phyloP scores from a whole-genome alignment of 1,139 yeast genomes.

The Sugiyamaella neomexicana region DNA sequence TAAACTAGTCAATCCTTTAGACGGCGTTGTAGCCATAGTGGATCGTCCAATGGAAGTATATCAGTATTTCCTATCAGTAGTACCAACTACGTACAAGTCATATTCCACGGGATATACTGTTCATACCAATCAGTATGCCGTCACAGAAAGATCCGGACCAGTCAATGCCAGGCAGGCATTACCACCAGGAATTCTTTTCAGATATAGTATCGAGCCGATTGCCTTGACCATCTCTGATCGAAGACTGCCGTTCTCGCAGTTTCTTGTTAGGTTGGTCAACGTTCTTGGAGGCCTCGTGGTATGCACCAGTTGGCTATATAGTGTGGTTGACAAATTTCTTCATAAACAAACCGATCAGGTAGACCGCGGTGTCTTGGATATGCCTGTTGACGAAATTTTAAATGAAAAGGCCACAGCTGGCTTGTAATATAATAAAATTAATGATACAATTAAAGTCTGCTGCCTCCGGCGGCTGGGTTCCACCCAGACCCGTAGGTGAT shows the following conservation, averaged over 20 bases:
- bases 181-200: conserved; percentile 77
- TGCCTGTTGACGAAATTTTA: conserved; percentile 16
- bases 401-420: conserved; percentile 8
- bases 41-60: conserved; percentile 39
- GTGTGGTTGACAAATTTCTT: conserved; percentile 24
- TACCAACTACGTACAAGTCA: conserved; percentile 72
- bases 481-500: neutral
- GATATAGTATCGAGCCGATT: conserved; percentile 87
- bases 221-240: conserved; percentile 66
- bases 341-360: conserved; percentile 7
- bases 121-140: conserved; percentile 84
- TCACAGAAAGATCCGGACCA: conserved; percentile 52
- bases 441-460: neutral
- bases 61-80: conserved; percentile 72
- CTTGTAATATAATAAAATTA: neutral
- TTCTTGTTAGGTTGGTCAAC: conserved; percentile 75
- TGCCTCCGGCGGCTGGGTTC: neutral
- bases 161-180: conserved; percentile 21
- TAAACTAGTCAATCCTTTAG: conserved; percentile 80
- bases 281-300: conserved; percentile 72
- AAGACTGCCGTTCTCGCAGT: conserved; percentile 74
- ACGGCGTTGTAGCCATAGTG: conserved; percentile 46
- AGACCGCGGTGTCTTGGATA: conserved; percentile 18
- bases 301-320: conserved; percentile 42
- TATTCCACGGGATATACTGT: conserved; percentile 60